Base-by-base conservation (phyloP, 129 eudicot genomes). In the Artemisia argyi region DNA sequence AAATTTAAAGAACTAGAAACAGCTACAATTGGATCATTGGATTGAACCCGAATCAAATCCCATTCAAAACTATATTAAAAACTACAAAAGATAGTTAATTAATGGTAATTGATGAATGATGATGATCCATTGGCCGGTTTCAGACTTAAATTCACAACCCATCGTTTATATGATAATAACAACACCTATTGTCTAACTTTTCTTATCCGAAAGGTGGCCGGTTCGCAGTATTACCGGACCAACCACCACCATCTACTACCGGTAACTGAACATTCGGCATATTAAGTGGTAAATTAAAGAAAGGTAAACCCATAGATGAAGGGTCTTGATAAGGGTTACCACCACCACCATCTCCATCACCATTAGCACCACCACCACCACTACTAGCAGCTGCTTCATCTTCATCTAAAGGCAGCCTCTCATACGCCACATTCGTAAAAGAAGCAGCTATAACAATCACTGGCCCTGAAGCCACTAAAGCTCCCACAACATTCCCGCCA, bases 371-470 rank as follows among this genome's bases (percentile, higher is more conserved):
- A 71, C 62, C 75, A 20, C 86, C 85, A 56, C 79, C 86, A 58
- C 88, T 22, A 71, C 58, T 75, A 0, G 51, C 79, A 0, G 80
- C 79, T 0, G 81, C 71, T 66, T 90, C 97, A 64, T 85, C 97
- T 46, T 90, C 97, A 10, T 85, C 97, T 47, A 90, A 71, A 15
- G 97, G 97, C 65, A 90, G 76, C 77, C 95, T 66, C 59, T 90
- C 97, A 47, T 90, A 90, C 3, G 97, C 97, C 7, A 90, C 97
- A 73, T 90, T 90, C 0, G 97, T 87, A 39, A 90, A 90, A 1
- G 97, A 90, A 32, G 97, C 83, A 1, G 89, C 97, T 1, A 90
- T 85, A 6, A 87, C 86, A 11, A 90, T 87, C 3, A 90, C 95
- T 9, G 97, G 97, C 5, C 91, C 95, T 2, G 97, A 79, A 6